Evolutionary conservation across 1,284 basidiomycete species (phyloP).

Genomic region (Sporisorium graminicola): DNA sequence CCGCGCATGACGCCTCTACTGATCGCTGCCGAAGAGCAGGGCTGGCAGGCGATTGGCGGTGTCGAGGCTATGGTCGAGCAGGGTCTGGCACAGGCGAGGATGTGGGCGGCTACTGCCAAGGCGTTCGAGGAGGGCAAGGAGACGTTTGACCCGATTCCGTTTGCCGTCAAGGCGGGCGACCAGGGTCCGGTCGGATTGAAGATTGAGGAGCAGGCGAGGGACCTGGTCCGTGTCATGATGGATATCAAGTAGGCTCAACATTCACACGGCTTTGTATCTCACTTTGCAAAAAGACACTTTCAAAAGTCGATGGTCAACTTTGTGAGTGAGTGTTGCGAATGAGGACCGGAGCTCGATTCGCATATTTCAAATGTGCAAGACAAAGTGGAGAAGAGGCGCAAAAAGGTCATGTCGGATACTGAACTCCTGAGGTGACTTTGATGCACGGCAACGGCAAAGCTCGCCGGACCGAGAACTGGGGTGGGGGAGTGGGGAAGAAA

Average conservation of each 20-base stretch:
- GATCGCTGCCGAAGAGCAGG: slow-evolving; percentile 49
- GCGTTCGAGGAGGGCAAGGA: slow-evolving; percentile 33
- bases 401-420: no score
- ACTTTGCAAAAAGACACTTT: no score
- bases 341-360: no score
- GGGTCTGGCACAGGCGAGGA: slow-evolving; percentile 68
- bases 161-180: slow-evolving; percentile 42
- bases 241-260: slow-evolving; percentile 32
- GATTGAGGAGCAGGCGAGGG: slow-evolving; percentile 45
- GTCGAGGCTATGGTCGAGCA: slow-evolving; percentile 70
- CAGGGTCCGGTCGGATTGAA: slow-evolving; percentile 43
- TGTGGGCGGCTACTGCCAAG: slow-evolving; percentile 57
- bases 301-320: no score
- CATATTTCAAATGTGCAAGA: no score
- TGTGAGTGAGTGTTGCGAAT: no score
- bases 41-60: slow-evolving; percentile 64
- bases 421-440: no score
- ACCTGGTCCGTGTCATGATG: slow-evolving; percentile 33
- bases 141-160: slow-evolving; percentile 43
- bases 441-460: no score
- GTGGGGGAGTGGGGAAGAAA: slow-evolving; percentile 1
- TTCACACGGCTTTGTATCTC: no score
- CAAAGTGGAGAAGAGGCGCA: no score
- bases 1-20: slow-evolving; percentile 68
- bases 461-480: no score